phyloP scores from a whole-genome alignment of 2,329 filamentous ascomycete species.

The Orbilia javanica region DNA sequence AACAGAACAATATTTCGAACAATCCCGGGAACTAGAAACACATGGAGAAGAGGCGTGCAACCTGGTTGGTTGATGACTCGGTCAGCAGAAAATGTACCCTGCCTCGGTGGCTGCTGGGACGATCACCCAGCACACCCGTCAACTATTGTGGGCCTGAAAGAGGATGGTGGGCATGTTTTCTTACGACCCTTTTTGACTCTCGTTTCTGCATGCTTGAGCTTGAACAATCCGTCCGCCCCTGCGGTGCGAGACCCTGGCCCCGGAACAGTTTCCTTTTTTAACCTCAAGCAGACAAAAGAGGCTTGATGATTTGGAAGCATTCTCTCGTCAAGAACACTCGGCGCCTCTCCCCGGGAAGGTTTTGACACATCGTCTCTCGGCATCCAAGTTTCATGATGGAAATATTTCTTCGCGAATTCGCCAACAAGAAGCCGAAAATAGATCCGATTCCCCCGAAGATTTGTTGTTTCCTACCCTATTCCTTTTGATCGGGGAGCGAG shows the following conservation, averaged over 20 bases:
- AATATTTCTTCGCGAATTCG: neutral
- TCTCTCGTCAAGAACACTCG: constrained; percentile 24
- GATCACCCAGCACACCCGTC: constrained; percentile 26
- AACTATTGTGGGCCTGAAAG: neutral
- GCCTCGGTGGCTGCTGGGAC: constrained; percentile 26
- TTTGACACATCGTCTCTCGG: constrained; percentile 18
- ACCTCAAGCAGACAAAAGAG: neutral
- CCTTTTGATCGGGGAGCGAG: neutral
- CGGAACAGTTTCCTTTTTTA: constrained; percentile 56
- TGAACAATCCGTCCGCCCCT: constrained; percentile 6
- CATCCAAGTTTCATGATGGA: neutral
- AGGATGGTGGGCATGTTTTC: constrained; percentile 1
- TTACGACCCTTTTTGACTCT: neutral
- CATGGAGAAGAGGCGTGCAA: constrained; percentile 1
- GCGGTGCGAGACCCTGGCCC: constrained; percentile 21
- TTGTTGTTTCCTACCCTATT: neutral
- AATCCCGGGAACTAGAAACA: neutral
- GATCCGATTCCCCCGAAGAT: neutral
- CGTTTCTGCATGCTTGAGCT: neutral
- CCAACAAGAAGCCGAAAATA: neutral
- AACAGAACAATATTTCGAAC: neutral
- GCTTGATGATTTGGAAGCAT: constrained; percentile 57
- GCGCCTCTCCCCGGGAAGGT: constrained; percentile 13
- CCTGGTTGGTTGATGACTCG: constrained; percentile 17
- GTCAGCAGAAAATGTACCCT: constrained; percentile 23